phyloP scores from a whole-genome alignment of 345 rosid species.

The Eucalyptus pauciflora region DNA sequence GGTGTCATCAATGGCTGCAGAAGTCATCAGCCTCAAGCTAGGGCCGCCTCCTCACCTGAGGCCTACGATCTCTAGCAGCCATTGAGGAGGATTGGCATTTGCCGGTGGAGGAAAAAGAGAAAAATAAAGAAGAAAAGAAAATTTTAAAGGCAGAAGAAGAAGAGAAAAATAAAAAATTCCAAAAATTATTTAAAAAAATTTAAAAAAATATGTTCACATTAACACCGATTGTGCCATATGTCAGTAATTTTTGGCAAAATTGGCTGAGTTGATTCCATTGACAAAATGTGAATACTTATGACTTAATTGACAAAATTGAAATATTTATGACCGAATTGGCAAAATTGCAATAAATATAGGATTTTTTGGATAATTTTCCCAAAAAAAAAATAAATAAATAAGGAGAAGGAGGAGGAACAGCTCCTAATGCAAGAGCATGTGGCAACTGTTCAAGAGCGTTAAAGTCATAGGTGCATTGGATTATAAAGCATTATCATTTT shows the following conservation, averaged over 20 bases:
- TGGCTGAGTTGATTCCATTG: fast-evolving
- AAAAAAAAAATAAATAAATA: too few species aligned
- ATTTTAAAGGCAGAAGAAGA: too few species aligned
- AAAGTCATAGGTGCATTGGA: not conserved
- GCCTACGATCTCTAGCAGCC: too few species aligned
- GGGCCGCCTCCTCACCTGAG: too few species aligned
- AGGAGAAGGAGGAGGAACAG: not conserved
- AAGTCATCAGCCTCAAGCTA: fast-evolving
- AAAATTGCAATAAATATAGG: too few species aligned
- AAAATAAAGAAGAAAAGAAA: too few species aligned
- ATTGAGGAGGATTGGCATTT: too few species aligned
- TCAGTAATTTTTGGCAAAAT: fast-evolving
- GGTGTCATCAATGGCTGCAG: fast-evolving
- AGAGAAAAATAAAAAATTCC: too few species aligned
- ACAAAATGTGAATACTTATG: too few species aligned
- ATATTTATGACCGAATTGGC: fast-evolving
- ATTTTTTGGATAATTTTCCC: not conserved
- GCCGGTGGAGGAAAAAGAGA: too few species aligned
- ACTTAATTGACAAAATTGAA: too few species aligned
- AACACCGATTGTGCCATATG: fast-evolving
- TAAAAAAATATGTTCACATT: fast-evolving
- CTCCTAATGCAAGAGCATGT: not conserved
- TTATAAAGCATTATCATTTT: not conserved
- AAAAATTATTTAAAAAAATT: too few species aligned
- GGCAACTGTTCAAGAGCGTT: not conserved